Evolutionary conservation across 1,284 basidiomycete species (phyloP).

Genomic region (Microbotryomycetes sp.): DNA sequence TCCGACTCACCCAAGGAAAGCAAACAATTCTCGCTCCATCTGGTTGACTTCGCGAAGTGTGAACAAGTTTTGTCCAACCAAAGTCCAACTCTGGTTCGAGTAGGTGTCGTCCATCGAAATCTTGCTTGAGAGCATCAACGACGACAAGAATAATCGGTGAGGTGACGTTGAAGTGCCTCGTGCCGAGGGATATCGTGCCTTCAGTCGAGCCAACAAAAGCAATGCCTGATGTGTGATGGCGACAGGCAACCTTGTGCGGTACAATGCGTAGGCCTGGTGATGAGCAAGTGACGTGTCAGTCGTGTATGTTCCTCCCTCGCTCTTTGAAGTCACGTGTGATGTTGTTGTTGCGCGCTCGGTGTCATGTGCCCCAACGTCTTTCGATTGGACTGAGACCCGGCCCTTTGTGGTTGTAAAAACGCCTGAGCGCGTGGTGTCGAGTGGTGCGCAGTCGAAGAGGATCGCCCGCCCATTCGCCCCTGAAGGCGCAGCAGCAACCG

Average conservation of each 20-base stretch:
- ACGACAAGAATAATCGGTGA: conserved; percentile 82
- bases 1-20: conserved; percentile 55
- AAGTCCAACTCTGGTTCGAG: conserved; percentile 91
- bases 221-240: conserved; percentile 81
- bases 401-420: too few relatives aligned
- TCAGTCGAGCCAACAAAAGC: conserved; percentile 75
- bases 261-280: conserved; percentile 66
- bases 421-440: too few relatives aligned
- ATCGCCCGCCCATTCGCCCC: not conserved
- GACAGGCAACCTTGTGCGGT: conserved; percentile 73
- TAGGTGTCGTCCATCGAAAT: conserved; percentile 79
- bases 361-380: not conserved
- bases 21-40: conserved; percentile 92
- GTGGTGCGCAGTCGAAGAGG: too few relatives aligned
- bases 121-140: conserved; percentile 87
- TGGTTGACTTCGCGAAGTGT: conserved; percentile 85
- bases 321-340: not conserved
- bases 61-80: conserved; percentile 89
- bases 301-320: not conserved
- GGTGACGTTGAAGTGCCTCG: conserved; percentile 71
- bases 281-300: not conserved
- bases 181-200: conserved; percentile 83
- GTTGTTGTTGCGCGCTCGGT: too few relatives aligned
- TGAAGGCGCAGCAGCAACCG: too few relatives aligned
- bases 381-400: not conserved